These are phyloP conservation scores for Aspergillus nomiae DNA, from an alignment of 2,329 filamentous ascomycete genomes.

Conservation along the genomic window DNA sequence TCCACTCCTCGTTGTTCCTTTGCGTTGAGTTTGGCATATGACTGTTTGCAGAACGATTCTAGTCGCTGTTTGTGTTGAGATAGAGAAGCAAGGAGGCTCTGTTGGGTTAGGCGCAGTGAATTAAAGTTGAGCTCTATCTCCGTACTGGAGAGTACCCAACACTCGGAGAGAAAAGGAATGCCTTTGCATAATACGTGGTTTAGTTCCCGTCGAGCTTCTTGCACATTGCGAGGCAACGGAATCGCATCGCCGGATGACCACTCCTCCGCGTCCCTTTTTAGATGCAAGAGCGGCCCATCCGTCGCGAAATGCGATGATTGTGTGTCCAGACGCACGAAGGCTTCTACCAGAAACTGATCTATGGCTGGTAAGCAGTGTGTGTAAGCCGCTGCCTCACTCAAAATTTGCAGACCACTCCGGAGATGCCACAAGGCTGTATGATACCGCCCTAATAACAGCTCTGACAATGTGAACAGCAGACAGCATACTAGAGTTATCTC, in stretches of 20 bases:
- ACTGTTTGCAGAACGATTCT: neutral
- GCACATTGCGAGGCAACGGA: neutral
- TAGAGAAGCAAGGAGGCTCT: neutral
- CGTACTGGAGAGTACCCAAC: neutral
- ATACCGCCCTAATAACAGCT: neutral
- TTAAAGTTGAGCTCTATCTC: neutral
- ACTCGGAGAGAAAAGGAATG: neutral
- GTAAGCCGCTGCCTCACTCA: neutral
- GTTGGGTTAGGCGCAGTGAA: neutral
- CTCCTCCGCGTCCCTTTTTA: neutral
- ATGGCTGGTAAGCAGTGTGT: neutral
- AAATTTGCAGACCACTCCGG: neutral
- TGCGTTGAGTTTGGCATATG: neutral
- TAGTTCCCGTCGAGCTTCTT: neutral
- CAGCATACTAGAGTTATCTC: conserved; percentile 4
- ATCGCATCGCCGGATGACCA: neutral
- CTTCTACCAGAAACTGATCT: conserved; percentile 1
- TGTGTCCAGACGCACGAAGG: conserved; percentile 6
- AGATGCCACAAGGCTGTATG: conserved; percentile 2
- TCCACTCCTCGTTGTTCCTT: conserved; percentile 5
- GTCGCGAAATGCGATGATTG: neutral
- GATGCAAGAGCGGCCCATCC: neutral
- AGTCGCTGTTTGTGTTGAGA: neutral
- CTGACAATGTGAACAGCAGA: neutral
- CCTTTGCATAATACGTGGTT: neutral